Conservation (phyloP, 2,329 filamentous ascomycete genomes). For the Fusarium fracticaudum region DNA sequence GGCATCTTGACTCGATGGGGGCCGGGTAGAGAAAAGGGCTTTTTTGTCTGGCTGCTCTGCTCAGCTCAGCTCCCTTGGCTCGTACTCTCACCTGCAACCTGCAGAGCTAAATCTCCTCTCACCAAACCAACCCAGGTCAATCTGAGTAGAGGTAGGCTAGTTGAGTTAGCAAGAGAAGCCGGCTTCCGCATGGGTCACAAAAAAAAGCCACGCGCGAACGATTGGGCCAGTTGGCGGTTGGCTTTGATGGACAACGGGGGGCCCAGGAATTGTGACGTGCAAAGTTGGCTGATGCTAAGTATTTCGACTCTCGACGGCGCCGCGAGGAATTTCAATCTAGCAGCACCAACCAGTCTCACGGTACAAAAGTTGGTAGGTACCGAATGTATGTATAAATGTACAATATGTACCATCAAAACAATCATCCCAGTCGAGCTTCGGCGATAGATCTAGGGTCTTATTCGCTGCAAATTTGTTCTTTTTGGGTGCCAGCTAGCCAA, state of each 20-base stretch:
- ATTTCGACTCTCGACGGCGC: constrained; percentile 30
- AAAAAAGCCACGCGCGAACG: constrained; percentile 37
- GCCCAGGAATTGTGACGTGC: constrained; percentile 41
- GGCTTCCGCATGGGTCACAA: constrained; percentile 34
- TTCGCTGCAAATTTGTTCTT: constrained; percentile 11
- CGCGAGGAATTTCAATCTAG: constrained; percentile 33
- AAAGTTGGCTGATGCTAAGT: constrained; percentile 35
- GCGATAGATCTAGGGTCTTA: constrained; percentile 12
- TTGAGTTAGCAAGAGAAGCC: constrained; percentile 30
- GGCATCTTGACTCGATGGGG: constrained; percentile 30
- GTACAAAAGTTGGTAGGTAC: background rate
- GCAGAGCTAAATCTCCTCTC: constrained; percentile 22
- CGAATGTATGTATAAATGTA: background rate
- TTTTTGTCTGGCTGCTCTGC: constrained; percentile 30
- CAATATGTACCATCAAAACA: constrained; percentile 9
- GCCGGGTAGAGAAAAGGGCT: constrained; percentile 25
- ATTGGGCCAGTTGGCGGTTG: constrained; percentile 34
- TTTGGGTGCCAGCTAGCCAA: background rate
- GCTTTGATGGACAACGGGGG: constrained; percentile 24
- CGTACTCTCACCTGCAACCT: constrained; percentile 7
- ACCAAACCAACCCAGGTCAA: constrained; percentile 26
- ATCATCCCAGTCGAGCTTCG: constrained; percentile 19
- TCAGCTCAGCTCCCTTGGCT: constrained; percentile 15
- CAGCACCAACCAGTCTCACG: background rate
- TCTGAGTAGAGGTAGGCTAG: constrained; percentile 27